These are phyloP conservation scores for Adiantum capillusveneris DNA, from an alignment of 75 land plant species.

Conservation along the genomic window DNA sequence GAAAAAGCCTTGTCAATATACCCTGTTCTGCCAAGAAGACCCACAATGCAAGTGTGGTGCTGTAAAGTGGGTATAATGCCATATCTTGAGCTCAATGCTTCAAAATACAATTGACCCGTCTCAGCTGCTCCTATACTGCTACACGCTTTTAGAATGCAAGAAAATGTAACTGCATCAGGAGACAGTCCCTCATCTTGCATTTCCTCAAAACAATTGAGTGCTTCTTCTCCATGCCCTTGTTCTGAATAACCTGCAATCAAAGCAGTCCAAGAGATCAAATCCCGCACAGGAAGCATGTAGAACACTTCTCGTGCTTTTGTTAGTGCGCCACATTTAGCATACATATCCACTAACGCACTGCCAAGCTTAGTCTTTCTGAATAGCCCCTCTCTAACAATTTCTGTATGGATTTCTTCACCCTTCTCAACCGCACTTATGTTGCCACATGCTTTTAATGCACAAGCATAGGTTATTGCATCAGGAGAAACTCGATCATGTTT, in stretches of 20 bases:
- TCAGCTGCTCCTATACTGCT: conserved; percentile 26
- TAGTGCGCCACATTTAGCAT: conserved; percentile 27
- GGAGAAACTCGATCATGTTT: conserved; percentile 13
- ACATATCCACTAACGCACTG: conserved; percentile 30
- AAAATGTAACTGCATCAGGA: conserved; percentile 48
- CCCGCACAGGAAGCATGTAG: conserved; percentile 5
- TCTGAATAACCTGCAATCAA: conserved; percentile 23
- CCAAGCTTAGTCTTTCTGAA: conserved; percentile 10
- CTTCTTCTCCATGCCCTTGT: conserved; percentile 16
- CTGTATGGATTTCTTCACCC: conserved; percentile 14
- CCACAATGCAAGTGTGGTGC: too few species aligned
- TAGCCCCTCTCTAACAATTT: conserved; percentile 11
- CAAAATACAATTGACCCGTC: conserved; percentile 30
- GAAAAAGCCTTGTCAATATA: too few species aligned
- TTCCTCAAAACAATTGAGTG: conserved; percentile 15
- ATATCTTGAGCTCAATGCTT: too few species aligned
- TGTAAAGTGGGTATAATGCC: too few species aligned
- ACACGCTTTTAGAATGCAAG: conserved; percentile 52
- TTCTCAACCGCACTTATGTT: conserved; percentile 1
- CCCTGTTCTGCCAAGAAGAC: too few species aligned
- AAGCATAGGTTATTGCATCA: conserved; percentile 10
- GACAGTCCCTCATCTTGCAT: conserved; percentile 17
- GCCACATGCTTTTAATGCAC: conserved; percentile 19
- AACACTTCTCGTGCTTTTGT: conserved; percentile 19
- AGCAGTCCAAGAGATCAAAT: conserved; percentile 23